These are phyloP conservation scores for Drechslerella dactyloides DNA, from an alignment of 2,329 filamentous ascomycete species.

Conservation along the genomic window DNA sequence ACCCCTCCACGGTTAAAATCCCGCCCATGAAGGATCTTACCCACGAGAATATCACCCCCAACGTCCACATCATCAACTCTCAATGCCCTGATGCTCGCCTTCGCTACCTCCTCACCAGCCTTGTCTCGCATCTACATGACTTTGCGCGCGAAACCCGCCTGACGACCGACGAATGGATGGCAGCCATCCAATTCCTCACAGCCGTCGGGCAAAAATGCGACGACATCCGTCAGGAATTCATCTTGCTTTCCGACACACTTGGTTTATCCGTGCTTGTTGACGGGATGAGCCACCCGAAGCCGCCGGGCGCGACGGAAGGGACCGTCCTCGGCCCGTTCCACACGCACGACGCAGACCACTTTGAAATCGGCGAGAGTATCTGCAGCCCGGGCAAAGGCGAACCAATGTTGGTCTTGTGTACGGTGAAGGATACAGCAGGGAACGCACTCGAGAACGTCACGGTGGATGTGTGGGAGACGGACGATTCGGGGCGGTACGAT, in stretches of 20 bases:
- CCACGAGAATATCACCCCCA: slow-evolving; percentile 80
- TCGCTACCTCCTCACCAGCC: slow-evolving; percentile 67
- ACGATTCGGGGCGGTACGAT: slow-evolving; percentile 80
- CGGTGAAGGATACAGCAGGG: slow-evolving; percentile 69
- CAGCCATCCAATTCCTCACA: slow-evolving; percentile 73
- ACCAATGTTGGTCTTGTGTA: slow-evolving; percentile 75
- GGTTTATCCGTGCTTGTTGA: slow-evolving; percentile 81
- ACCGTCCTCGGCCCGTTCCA: slow-evolving; percentile 84
- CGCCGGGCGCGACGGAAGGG: slow-evolving; percentile 72
- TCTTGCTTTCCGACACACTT: slow-evolving; percentile 79
- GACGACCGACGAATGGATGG: slow-evolving; percentile 79
- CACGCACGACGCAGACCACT: slow-evolving; percentile 73
- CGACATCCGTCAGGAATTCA: slow-evolving; percentile 78
- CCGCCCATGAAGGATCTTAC: slow-evolving; percentile 72
- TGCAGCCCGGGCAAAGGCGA: slow-evolving; percentile 73
- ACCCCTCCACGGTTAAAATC: slow-evolving; percentile 60
- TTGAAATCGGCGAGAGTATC: slow-evolving; percentile 67
- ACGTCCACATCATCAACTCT: slow-evolving; percentile 76
- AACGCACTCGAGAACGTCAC: slow-evolving; percentile 70
- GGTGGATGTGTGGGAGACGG: slow-evolving; percentile 85
- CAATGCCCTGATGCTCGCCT: slow-evolving; percentile 68
- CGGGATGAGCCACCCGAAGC: slow-evolving; percentile 82
- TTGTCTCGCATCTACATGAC: slow-evolving; percentile 80
- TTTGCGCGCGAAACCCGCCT: slow-evolving; percentile 80
- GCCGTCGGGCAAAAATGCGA: slow-evolving; percentile 74